Base-by-base conservation (phyloP, 305 asterid genomes). In the Ruellia speciosa region DNA sequence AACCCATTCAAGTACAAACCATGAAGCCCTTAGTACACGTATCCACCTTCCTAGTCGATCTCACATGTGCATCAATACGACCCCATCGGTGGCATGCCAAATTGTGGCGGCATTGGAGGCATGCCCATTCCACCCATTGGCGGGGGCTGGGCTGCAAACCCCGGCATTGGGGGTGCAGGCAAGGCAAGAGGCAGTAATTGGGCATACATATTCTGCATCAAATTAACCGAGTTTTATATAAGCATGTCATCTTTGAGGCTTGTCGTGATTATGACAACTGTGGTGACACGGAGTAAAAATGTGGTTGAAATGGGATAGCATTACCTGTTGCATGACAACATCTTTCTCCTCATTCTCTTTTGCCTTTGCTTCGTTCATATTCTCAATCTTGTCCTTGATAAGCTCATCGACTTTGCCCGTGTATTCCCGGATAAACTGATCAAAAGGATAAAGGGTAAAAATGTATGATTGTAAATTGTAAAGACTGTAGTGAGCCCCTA, bases 141-240 rank as follows among this genome's bases (percentile, higher is more conserved):
- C 33, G 85, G 84, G 24, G 85, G 96, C 55, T 82, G 86, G 13
- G 79, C 78, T 15, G 65, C 72, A 46, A 66, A 89, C 46, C 96
- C 94, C 2, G 94, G 83, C 90, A 84, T 81, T 54, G 97, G 96
- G n/a, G 97, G 97, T 13, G 99, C 95, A 13, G 99, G 99, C 74
- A 89, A 70, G 40, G 99, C 97, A 75, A 88, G 94, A 70, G 97
- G 97, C 66, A 93, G 76, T 72, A 86, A 70, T 77, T 86, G 96
- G 43, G 95, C 97, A 68, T 89, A 84, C 97, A 93, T 86, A 74
- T 88, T 88, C 99, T 88, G 97, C 86, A 84, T 39, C 34, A 58
- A 54, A 72, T 16, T 17, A 47, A 45, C 45, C 52, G 24, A 41
- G 17, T 15, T 49, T n/a, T n/a, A n/a, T 56, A 53, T 73, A 6